Conservation (phyloP, 345 rosid species). For the Syzygium oleosum region DNA sequence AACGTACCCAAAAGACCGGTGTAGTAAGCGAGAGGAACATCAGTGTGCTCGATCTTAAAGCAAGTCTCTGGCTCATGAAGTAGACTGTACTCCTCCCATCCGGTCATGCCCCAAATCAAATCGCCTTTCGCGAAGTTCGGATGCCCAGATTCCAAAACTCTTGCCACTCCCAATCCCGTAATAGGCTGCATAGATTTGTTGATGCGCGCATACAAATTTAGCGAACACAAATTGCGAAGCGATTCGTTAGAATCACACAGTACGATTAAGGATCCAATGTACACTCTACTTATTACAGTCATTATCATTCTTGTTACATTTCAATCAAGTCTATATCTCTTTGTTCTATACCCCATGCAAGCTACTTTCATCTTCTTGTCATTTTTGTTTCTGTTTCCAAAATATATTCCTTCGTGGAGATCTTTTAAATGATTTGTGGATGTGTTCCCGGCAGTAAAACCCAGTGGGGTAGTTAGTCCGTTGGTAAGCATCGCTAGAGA, state of each 20-base stretch:
- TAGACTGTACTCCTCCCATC: slow-evolving; percentile 56
- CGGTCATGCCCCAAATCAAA: slow-evolving; percentile 39
- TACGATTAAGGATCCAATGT: no score
- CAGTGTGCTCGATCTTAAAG: slow-evolving; percentile 34
- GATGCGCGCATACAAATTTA: background rate
- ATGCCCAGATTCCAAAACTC: slow-evolving; percentile 39
- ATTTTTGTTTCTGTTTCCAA: background rate
- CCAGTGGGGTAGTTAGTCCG: no score
- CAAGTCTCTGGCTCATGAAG: slow-evolving; percentile 14
- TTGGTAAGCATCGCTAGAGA: no score
- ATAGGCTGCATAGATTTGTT: slow-evolving; percentile 28
- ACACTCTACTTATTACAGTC: no score
- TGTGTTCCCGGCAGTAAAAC: no score
- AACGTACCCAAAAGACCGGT: slow-evolving; percentile 55
- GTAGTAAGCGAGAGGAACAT: slow-evolving; percentile 53
- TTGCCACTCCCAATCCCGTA: slow-evolving; percentile 41
- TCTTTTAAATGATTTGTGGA: no score
- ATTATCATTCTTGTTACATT: no score
- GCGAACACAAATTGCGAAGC: background rate
- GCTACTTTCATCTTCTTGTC: background rate
- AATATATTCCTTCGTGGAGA: no score
- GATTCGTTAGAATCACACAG: no score
- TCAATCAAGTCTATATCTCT: no score
- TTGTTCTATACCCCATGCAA: no score
- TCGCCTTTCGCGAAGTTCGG: slow-evolving; percentile 46